These are phyloP conservation scores for Vitis hybrid DNA, from an alignment of 177 flowering plant genomes.

Conservation along the genomic window DNA sequence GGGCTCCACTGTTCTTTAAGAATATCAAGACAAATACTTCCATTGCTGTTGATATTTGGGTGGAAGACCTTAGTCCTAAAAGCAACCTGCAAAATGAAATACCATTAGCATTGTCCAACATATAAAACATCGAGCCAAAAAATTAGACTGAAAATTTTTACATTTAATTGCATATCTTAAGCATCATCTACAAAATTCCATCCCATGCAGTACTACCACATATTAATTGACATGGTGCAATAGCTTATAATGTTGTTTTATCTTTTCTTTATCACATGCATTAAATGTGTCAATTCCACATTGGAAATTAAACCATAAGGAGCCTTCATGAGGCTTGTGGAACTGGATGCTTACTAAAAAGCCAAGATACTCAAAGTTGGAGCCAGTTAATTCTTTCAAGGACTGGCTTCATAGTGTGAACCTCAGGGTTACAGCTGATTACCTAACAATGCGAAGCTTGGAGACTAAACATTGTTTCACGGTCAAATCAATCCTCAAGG, in stretches of 20 bases:
- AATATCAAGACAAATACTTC: constrained; percentile 52
- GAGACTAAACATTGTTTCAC: too few species aligned
- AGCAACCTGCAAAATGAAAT: constrained; percentile 30
- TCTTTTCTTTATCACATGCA: background rate
- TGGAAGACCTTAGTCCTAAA: constrained; percentile 53
- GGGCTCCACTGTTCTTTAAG: constrained; percentile 56
- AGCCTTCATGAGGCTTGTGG: too few species aligned
- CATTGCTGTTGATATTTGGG: constrained; percentile 52
- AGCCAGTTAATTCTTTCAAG: too few species aligned
- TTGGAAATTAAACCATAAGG: background rate
- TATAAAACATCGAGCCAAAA: background rate
- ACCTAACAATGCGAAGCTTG: too few species aligned
- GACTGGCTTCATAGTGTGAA: too few species aligned
- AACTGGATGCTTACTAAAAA: too few species aligned
- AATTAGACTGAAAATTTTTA: background rate
- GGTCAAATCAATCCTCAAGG: too few species aligned
- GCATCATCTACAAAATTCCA: background rate
- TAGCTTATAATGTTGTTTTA: background rate
- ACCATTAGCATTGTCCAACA: background rate
- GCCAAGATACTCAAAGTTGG: too few species aligned
- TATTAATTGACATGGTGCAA: too few species aligned
- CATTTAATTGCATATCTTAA: background rate
- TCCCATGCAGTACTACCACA: too few species aligned
- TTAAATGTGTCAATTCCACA: background rate
- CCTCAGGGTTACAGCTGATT: too few species aligned